Base-by-base conservation (phyloP, 305 asterid species). In the Fraxinus baroniana region DNA sequence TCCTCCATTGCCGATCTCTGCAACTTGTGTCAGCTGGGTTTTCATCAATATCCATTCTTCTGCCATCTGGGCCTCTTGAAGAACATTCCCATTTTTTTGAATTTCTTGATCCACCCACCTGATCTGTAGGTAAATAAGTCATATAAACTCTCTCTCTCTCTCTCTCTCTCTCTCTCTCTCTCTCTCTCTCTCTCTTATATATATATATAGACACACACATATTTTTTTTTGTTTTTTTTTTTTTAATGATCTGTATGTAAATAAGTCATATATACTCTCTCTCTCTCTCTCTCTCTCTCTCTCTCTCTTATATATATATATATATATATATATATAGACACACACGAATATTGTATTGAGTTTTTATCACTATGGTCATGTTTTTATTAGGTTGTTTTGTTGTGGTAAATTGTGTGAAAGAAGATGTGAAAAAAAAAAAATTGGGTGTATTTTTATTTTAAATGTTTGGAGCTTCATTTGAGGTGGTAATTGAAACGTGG, bases 1-100 rank as follows among this genome's bases (percentile, higher is more conserved):
- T 79, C 86, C 78, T 80, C 79, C 91, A 80, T 84, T 86, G 89
- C 88, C 44, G 87, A 87, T 83, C 90, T 84, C 83, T 20, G 70
- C 82, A 79, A 41, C 74, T 68, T 24, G 37, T 76, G 41, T 79
- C 33, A 87, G 87, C 87, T 86, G 80, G 49, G n/a, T 68, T 79
- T 71, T 68, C 68, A 64, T 64, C 76, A 70, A 15, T 70, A 13
- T 70, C 76, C 41, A 70, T 70, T 70, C 41, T 30, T n/a, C 49
- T 55, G 36, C 74, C 30, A 28, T 76, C 83, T 78, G 82, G 57
- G 78, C 37, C 71, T 71, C 82, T 18, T 3, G 70, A 82, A 6
- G 41, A 79, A 70, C n/a, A n/a, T 79, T 87, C 74, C 30, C 78
- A 64, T 79, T 87, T 37, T 37, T 20, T 37, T 18, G 55, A 77